Conservation (phyloP, 306 rosid genomes). For the Inga laurina region DNA sequence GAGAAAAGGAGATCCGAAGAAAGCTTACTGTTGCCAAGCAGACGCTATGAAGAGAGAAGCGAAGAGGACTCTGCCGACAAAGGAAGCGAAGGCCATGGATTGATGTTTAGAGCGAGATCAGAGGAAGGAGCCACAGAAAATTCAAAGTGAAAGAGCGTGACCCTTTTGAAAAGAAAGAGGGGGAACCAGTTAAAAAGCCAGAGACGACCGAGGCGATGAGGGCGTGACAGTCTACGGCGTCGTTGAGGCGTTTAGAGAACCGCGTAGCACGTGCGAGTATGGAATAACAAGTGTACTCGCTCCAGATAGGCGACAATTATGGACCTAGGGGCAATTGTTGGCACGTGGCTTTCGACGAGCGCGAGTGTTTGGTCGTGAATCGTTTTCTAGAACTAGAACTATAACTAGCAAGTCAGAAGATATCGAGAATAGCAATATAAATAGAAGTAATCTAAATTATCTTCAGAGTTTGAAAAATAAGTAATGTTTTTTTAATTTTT, state of each 20-base stretch:
- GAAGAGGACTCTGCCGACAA: conserved; percentile 64
- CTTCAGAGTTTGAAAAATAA: background rate
- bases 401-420: background rate
- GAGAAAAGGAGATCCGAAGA: conserved; percentile 35
- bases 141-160: background rate
- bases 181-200: background rate
- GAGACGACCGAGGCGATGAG: background rate
- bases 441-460: background rate
- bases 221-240: background rate
- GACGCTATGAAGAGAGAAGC: conserved; percentile 61
- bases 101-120: background rate
- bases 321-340: background rate
- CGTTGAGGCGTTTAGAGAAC: background rate
- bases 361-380: background rate
- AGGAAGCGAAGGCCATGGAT: conserved; percentile 60
- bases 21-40: conserved; percentile 65
- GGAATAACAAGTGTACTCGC: background rate
- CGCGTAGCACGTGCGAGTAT: background rate
- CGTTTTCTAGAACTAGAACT: background rate
- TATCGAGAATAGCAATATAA: too few relatives aligned
- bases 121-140: background rate
- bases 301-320: background rate
- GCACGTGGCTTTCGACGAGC: background rate
- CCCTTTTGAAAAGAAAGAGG: conserved; percentile 1
- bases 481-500: background rate